Conservation (phyloP, 2,329 filamentous ascomycete species). For the Sporothrix curviconia region DNA sequence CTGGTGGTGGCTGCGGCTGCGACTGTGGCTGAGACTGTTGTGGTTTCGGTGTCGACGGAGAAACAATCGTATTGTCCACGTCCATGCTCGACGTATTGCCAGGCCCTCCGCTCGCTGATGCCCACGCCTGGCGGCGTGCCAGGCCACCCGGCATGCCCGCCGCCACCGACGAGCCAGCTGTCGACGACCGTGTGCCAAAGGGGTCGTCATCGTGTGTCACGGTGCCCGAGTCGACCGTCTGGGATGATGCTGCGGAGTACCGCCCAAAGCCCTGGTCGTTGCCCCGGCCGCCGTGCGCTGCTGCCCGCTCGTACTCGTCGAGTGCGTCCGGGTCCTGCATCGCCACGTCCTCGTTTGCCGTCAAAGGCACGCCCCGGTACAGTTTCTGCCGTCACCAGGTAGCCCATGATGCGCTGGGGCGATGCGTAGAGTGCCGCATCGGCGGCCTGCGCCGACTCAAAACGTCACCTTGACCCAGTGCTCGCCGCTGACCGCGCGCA, state of each 20-base stretch:
- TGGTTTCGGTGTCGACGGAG: slow-evolving; percentile 4
- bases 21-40: not conserved
- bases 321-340: slow-evolving; percentile 46
- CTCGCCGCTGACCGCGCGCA: slow-evolving; percentile 68
- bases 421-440: slow-evolving; percentile 63
- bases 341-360: slow-evolving; percentile 57
- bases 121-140: slow-evolving; percentile 12
- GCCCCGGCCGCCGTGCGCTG: slow-evolving; percentile 25
- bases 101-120: no score
- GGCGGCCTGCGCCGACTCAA: slow-evolving; percentile 66
- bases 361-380: slow-evolving; percentile 53
- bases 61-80: not conserved
- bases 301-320: slow-evolving; percentile 7
- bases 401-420: slow-evolving; percentile 64
- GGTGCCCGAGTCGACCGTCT: slow-evolving; percentile 53
- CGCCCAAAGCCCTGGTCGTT: slow-evolving; percentile 25
- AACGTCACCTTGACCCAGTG: slow-evolving; percentile 91
- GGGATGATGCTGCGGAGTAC: slow-evolving; percentile 39
- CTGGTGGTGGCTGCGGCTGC: not conserved
- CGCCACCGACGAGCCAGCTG: slow-evolving; percentile 8
- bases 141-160: no score
- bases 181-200: not conserved
- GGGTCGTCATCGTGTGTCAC: slow-evolving; percentile 37
- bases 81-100: not conserved
- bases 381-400: slow-evolving; percentile 65